Percentiles rank a stretch among this genome's conserved stretches.
phyloP scores from a whole-genome alignment of 306 rosid species.

The Castanopsis chinensis region DNA sequence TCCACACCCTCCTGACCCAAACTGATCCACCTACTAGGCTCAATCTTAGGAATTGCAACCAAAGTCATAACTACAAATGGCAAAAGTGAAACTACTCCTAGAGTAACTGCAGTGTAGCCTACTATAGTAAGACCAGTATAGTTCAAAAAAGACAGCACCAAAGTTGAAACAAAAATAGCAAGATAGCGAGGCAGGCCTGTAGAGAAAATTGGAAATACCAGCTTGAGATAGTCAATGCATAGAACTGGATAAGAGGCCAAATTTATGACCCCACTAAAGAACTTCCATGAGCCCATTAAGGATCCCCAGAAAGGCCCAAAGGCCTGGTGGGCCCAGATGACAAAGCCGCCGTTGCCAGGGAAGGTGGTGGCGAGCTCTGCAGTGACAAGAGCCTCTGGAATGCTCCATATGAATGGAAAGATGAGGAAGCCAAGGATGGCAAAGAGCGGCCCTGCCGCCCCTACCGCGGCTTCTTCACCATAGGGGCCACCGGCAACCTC shows the following conservation, averaged over 20 bases:
- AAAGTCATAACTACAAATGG: slow-evolving; percentile 41
- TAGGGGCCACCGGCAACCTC: slow-evolving; percentile 41
- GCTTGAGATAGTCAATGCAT: slow-evolving; percentile 36
- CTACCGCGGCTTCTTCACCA: slow-evolving; percentile 32
- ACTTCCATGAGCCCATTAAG: slow-evolving; percentile 46
- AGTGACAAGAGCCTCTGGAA: slow-evolving; percentile 42
- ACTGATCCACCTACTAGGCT: slow-evolving; percentile 48
- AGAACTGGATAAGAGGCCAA: slow-evolving; percentile 44
- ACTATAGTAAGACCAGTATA: slow-evolving; percentile 40
- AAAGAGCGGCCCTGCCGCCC: slow-evolving; percentile 34
- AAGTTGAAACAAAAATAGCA: slow-evolving; percentile 29
- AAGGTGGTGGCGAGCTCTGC: slow-evolving; percentile 43
- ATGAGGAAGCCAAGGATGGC: slow-evolving; percentile 46
- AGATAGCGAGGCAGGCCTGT: slow-evolving; percentile 32
- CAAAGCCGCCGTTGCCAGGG: slow-evolving; percentile 47
- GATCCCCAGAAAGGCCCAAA: slow-evolving; percentile 53
- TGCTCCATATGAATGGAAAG: slow-evolving; percentile 46
- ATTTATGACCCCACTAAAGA: slow-evolving; percentile 39
- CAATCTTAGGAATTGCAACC: slow-evolving; percentile 42
- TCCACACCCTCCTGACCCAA: slow-evolving; percentile 44
- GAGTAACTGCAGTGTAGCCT: slow-evolving; percentile 36
- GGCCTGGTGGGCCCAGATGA: slow-evolving; percentile 38
- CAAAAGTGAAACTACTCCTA: slow-evolving; percentile 36
- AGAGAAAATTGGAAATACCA: slow-evolving; percentile 36
- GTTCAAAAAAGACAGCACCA: slow-evolving; percentile 36